Conservation (phyloP, 2,329 filamentous ascomycete species). For the Immersiporthe knoxdaviesiana region DNA sequence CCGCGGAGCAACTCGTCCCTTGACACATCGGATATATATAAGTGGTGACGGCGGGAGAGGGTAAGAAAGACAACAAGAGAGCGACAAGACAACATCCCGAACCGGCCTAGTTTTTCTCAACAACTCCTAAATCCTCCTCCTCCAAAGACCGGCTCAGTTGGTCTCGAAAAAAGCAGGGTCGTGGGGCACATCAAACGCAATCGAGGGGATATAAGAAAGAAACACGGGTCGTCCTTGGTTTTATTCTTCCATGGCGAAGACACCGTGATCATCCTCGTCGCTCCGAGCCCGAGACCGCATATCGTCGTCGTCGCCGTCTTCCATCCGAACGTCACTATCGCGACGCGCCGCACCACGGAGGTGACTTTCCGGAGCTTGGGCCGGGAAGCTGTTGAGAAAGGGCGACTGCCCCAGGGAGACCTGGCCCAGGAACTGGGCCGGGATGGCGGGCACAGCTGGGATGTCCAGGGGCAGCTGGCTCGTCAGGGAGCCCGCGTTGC, state of each 20-base stretch:
- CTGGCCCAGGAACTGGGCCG: constrained; percentile 75
- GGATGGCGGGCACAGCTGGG: constrained; percentile 86
- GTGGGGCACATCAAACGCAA: constrained; percentile 29
- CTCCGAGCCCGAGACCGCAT: constrained; percentile 64
- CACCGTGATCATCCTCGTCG: constrained; percentile 91
- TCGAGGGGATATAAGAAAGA: constrained; percentile 4
- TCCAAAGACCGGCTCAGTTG: constrained; percentile 21
- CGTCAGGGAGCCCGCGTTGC: constrained; percentile 67
- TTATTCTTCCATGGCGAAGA: constrained; percentile 98
- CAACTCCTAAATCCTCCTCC: constrained; percentile 39
- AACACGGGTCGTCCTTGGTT: constrained; percentile 15
- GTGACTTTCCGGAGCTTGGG: constrained; percentile 66
- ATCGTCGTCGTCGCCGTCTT: constrained; percentile 71
- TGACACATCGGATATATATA: constrained; percentile 47
- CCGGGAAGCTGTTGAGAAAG: constrained; percentile 66
- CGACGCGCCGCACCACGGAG: constrained; percentile 58
- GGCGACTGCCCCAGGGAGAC: constrained; percentile 61
- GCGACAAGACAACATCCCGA: constrained; percentile 24
- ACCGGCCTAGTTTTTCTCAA: constrained; percentile 33
- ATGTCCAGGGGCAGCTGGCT: constrained; percentile 70
- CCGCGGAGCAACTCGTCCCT: constrained; percentile 65
- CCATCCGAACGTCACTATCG: constrained; percentile 67
- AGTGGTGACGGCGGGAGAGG: constrained; percentile 52
- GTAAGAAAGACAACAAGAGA: constrained; percentile 31
- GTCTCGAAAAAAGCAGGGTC: constrained; percentile 27